A percentile compares a stretch with the other conserved stretches of the same genome.
Evolutionary conservation across 306 rosid genomes (phyloP).

Genomic region (Hippophae rhamnoides): DNA sequence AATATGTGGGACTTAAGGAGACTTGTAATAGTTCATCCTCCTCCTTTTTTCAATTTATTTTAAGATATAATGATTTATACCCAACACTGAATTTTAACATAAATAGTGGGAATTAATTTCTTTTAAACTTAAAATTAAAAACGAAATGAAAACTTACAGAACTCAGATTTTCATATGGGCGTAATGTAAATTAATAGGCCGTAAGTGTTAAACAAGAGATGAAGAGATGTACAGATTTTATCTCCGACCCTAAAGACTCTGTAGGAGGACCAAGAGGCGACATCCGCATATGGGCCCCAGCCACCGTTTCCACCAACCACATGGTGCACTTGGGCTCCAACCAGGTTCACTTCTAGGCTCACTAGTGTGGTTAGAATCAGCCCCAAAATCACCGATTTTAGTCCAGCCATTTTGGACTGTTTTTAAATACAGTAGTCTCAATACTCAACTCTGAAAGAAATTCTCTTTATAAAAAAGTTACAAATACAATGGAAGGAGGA

Average conservation of each 20-base stretch:
- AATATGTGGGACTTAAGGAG: too few relatives aligned
- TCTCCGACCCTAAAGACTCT: constrained; percentile 63
- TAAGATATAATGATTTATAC: too few relatives aligned
- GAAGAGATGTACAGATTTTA: constrained; percentile 42
- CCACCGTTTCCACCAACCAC: constrained; percentile 82
- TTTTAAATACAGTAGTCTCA: too few relatives aligned
- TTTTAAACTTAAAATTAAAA: too few relatives aligned
- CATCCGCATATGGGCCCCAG: constrained; percentile 56
- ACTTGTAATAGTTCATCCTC: too few relatives aligned
- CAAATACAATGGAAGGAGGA: too few relatives aligned
- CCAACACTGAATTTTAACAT: too few relatives aligned
- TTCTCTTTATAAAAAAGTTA: too few relatives aligned
- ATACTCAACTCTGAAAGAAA: too few relatives aligned
- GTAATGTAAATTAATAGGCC: too few relatives aligned
- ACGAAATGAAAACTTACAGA: neutral
- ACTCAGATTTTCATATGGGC: neutral
- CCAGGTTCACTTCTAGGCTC: constrained; percentile 25
- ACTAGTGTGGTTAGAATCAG: constrained; percentile 1
- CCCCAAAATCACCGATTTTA: constrained; percentile 9
- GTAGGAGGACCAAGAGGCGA: constrained; percentile 54
- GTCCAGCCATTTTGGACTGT: neutral
- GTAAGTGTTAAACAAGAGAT: neutral
- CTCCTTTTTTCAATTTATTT: too few relatives aligned
- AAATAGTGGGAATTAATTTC: too few relatives aligned
- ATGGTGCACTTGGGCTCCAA: constrained; percentile 45